A percentile compares a stretch with the other conserved stretches of the same genome.
These are phyloP conservation scores for Halenospora varia DNA, from an alignment of 495 filamentous ascomycete species.

Conservation along the genomic window DNA sequence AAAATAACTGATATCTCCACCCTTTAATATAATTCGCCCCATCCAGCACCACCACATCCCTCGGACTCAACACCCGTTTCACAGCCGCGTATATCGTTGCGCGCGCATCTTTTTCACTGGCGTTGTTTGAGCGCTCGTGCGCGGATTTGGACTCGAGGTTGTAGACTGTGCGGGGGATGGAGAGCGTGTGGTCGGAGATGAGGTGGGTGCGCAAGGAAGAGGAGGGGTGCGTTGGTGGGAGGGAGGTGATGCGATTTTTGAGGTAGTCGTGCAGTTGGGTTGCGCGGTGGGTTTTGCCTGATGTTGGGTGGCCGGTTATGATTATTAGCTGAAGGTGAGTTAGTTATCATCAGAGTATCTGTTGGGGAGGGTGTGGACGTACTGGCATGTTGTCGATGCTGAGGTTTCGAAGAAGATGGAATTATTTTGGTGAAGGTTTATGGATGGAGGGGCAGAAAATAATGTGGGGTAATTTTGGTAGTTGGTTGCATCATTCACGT, in stretches of 20 bases:
- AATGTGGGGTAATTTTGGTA: too few relatives aligned
- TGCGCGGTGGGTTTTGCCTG: conserved; percentile 87
- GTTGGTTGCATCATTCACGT: too few relatives aligned
- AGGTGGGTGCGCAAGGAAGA: conserved; percentile 57
- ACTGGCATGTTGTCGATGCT: not conserved
- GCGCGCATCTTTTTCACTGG: conserved; percentile 87
- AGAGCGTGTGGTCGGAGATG: conserved; percentile 64
- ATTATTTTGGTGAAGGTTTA: too few relatives aligned
- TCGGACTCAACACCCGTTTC: conserved; percentile 71
- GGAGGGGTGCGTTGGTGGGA: conserved; percentile 28
- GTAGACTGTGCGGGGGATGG: conserved; percentile 59
- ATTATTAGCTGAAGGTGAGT: conserved; percentile 69
- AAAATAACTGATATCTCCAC: conserved; percentile 92
- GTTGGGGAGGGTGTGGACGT: not conserved
- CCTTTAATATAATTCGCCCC: conserved; percentile 98
- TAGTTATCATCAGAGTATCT: not conserved
- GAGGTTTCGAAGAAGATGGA: too few relatives aligned
- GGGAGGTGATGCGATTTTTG: conserved; percentile 41
- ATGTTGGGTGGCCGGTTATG: conserved; percentile 86
- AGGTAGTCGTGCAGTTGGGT: conserved; percentile 70
- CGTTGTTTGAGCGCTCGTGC: conserved; percentile 48
- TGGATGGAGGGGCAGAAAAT: too few relatives aligned
- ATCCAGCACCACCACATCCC: conserved; percentile 85
- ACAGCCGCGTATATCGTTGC: conserved; percentile 79
- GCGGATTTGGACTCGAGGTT: conserved; percentile 45